Percentiles rank a stretch among this genome's conserved stretches.
These are phyloP conservation scores for Trichoderma sp. DNA, from an alignment of 2,329 filamentous ascomycete species.

Conservation along the genomic window DNA sequence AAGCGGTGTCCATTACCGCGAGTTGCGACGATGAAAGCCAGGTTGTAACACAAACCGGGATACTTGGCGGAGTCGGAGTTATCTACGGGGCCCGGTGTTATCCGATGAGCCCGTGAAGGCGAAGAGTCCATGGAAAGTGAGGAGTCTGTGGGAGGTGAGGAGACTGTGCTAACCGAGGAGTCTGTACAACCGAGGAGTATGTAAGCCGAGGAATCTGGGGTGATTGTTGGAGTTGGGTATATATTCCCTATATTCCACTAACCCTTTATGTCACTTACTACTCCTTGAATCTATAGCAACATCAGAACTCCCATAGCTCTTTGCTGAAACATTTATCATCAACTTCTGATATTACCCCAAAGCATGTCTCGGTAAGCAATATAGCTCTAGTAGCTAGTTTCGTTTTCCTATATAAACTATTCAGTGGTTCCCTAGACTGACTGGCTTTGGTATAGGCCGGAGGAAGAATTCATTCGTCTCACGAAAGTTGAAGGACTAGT, in stretches of 20 bases:
- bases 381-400: neutral
- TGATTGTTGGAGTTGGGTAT: neutral
- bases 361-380: neutral
- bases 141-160: too few relatives aligned
- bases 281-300: neutral
- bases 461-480: neutral
- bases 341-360: neutral
- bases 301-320: neutral
- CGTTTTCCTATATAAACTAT: neutral
- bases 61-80: neutral
- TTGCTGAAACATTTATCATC: neutral
- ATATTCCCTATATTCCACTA: neutral
- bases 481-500: neutral
- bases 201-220: neutral
- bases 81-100: neutral
- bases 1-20: neutral
- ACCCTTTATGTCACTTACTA: neutral
- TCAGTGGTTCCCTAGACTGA: neutral
- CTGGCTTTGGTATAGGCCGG: neutral
- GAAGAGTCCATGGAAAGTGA: too few relatives aligned
- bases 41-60: neutral
- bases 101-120: neutral
- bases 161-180: neutral
- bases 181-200: neutral
- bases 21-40: neutral